Percentiles rank a stretch among this genome's conserved stretches.
These are phyloP conservation scores for Mucor plumbeus DNA, from an alignment of 371 early-diverging fungal genomes.

Conservation along the genomic window DNA sequence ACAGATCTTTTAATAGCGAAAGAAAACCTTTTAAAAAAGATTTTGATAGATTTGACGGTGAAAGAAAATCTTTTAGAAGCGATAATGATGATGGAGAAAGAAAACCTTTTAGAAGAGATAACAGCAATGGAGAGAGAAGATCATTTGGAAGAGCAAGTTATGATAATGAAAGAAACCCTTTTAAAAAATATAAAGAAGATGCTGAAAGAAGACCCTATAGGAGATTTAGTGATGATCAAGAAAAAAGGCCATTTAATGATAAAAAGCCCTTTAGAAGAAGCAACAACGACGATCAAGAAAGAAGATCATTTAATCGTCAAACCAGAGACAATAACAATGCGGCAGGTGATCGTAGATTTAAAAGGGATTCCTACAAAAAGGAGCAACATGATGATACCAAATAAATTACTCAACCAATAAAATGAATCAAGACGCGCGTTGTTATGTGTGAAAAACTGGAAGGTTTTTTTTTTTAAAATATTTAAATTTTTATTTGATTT, in stretches of 20 bases:
- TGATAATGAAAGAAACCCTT: background rate
- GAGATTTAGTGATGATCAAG: background rate
- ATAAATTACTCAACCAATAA: slow-evolving; percentile 2
- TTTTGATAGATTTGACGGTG: background rate
- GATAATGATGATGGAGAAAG: background rate
- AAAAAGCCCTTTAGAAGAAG: background rate
- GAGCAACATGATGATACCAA: background rate
- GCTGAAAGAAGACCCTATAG: background rate
- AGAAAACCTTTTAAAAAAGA: background rate
- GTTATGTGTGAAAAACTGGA: background rate
- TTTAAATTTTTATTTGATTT: slow-evolving; percentile 5
- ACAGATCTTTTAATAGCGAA: background rate
- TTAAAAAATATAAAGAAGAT: background rate
- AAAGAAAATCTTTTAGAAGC: background rate
- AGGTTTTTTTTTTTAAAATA: background rate
- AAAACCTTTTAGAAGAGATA: background rate
- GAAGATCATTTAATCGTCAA: slow-evolving; percentile 6
- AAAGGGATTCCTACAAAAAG: background rate
- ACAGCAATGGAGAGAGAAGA: background rate
- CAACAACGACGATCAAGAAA: background rate
- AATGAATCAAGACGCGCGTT: slow-evolving; percentile 12
- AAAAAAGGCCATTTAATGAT: background rate
- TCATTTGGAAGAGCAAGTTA: background rate
- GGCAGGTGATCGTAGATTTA: slow-evolving; percentile 1
- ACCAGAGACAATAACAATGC: background rate